Evolutionary conservation across 2,329 filamentous ascomycete species (phyloP), one percentile per base, ranked within the genome.

Genomic region (Rutstroemia sp.): DNA sequence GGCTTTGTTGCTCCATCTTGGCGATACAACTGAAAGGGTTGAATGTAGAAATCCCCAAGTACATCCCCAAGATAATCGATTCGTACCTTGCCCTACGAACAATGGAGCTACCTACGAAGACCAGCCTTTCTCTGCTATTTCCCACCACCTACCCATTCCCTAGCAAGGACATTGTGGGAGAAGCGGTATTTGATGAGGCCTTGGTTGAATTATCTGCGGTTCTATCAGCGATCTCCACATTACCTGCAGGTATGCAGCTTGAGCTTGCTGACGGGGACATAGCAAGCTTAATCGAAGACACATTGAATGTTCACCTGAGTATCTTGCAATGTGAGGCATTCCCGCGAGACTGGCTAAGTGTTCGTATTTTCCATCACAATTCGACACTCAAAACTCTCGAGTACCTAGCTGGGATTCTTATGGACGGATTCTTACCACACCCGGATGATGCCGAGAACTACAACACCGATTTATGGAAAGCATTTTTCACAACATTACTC

Each of bases 311-410:
- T 7, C 86, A 95, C 67, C 89, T 91, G 71, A 96, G 91, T 61
- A 90, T 99, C 53, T 76, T 99, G 10, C 83, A 86, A 57, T 91
- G 91, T 63, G 89, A 95, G 66, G 90, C 94, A 0, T 97, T 96
- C 71, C 94, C 95, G 0, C 76, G 82, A 17, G 84, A 82, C 58
- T 99, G 94, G 95, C 77, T 99, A 46, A 97, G 92, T 70, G 82
- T 96, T 54, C 88, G 95, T 67, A 94, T 97, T 42, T 94, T 89
- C 71, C 89, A 96, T 67, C 90, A 96, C 73, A 90, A 90, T 67
- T 92, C 91, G 17, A 89, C 89, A 1, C 89, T 97, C 79, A 84
- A 84, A 56, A 89, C 87, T 7, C 75, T 99, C 36, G 88, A 95
- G 67, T 90, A 94, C 64, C 75, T 97, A 8, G 87, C 87, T 8